Conservation (phyloP, 2,329 filamentous ascomycete species). For the Claviceps sorghi region DNA sequence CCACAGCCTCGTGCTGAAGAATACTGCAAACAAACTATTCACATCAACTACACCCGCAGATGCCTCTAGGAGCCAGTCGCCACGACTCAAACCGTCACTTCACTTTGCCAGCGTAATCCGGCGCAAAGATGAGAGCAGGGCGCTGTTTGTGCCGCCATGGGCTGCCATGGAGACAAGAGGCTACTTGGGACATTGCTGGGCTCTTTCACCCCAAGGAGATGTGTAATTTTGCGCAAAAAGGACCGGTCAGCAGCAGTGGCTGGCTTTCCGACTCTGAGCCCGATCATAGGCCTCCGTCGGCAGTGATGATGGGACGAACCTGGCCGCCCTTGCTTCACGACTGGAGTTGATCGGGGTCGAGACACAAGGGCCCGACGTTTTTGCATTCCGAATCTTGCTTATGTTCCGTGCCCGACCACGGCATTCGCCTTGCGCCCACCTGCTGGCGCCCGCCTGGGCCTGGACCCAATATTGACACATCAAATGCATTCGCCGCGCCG, state of each 20-base stretch:
- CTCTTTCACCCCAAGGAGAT: background rate
- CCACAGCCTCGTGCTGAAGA: background rate
- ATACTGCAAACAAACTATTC: background rate
- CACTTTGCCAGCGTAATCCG: background rate
- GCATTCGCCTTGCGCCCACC: conserved; percentile 1
- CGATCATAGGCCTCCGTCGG: background rate
- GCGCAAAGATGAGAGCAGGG: background rate
- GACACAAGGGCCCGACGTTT: too few relatives aligned
- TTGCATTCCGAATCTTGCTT: background rate
- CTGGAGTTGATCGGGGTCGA: too few relatives aligned
- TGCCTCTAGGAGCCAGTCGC: background rate
- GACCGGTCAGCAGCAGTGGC: background rate
- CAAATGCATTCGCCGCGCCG: too few relatives aligned
- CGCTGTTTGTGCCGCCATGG: background rate
- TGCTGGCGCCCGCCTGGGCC: background rate
- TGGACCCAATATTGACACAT: too few relatives aligned
- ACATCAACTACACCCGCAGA: background rate
- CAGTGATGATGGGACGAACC: too few relatives aligned
- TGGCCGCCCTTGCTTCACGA: too few relatives aligned
- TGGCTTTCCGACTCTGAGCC: background rate
- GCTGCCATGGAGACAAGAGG: too few relatives aligned
- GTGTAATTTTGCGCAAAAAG: background rate
- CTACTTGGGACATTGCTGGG: background rate
- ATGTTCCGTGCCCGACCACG: background rate
- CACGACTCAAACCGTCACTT: background rate